phyloP scores from a whole-genome alignment of 352 stramenopile genomes.

The Pythium apleroticum region DNA sequence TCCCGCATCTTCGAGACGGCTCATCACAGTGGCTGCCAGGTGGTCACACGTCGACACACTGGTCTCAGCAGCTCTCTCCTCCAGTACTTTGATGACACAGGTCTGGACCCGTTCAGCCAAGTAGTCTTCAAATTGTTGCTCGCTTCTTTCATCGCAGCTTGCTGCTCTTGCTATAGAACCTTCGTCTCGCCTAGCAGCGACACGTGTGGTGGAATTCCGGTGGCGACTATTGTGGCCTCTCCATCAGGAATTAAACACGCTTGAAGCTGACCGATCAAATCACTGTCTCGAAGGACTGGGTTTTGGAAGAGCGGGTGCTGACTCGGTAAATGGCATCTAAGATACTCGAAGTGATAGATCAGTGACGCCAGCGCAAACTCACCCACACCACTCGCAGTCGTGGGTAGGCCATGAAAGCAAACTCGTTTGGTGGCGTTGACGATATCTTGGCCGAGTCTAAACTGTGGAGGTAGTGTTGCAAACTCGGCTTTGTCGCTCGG shows the following conservation, averaged over 20 bases:
- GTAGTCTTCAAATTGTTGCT: not conserved
- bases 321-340: not conserved
- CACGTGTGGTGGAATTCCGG: not conserved
- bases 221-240: not conserved
- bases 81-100: not conserved
- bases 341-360: not conserved
- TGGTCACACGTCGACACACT: not conserved
- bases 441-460: not conserved
- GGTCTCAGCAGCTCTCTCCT: not conserved
- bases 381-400: not conserved
- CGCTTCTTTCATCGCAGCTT: not conserved
- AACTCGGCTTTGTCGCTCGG: conserved; percentile 23
- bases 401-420: not conserved
- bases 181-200: not conserved
- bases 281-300: not conserved
- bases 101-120: not conserved
- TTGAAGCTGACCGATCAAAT: not conserved
- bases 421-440: not conserved
- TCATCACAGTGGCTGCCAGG: not conserved
- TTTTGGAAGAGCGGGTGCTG: not conserved
- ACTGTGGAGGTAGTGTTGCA: conserved; percentile 17
- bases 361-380: conserved; percentile 2
- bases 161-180: not conserved
- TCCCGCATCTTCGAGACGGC: not conserved
- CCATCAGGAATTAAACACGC: not conserved